Evolutionary conservation across 2,329 filamentous ascomycete genomes (phyloP), one percentile per base, ranked within the genome.

Genomic region (Exserohilum rostratum): DNA sequence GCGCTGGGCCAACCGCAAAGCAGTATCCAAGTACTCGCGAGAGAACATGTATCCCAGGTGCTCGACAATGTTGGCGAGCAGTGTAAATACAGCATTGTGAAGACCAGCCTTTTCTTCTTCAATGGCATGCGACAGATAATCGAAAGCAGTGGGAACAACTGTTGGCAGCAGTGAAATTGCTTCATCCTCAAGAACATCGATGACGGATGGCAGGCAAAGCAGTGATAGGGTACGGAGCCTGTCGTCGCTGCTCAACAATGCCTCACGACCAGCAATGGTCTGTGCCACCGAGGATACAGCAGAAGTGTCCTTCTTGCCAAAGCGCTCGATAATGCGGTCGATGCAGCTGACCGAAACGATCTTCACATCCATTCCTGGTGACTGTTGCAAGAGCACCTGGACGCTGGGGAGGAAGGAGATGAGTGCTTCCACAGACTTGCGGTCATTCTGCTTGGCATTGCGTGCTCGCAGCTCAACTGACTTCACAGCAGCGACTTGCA

Each of bases 251-350:
- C 90, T 88, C 33, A 89, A 90, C 44, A 98, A 83, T 60, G 91
- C 93, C 60, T 89, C 81, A 50, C 86, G 79, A 37, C 92, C 87
- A 33, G 90, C 87, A 65, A 99, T 89, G 1, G 88, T 89, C 55
- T 87, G 81, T 4, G 92, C 91, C 5, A 92, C 89, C 4, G 85
- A 84, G 22, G 89, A 82, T 39, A 96, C 89, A 39, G 87, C 87
- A 62, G 89, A 86, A 1, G 89, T 82, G 68, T 96, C 90, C 73
- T 93, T 96, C 80, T 95, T 96, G 63, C 95, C 96, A 72, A 96
- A 98, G 73, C 93, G 93, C 76, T 97, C 93, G 2, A 90, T 86
- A 59, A 99, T 96, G 74, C 91, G 90, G 77, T 97, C 93, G 39
- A 98, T 88, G 66, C 93, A 98, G 31, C 87, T 87, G 58, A 99